Percentiles rank a stretch among this genome's conserved stretches.
Evolutionary conservation across 164 flowering plant genomes (phyloP).

Genomic region (Magnolia changhungtana): DNA sequence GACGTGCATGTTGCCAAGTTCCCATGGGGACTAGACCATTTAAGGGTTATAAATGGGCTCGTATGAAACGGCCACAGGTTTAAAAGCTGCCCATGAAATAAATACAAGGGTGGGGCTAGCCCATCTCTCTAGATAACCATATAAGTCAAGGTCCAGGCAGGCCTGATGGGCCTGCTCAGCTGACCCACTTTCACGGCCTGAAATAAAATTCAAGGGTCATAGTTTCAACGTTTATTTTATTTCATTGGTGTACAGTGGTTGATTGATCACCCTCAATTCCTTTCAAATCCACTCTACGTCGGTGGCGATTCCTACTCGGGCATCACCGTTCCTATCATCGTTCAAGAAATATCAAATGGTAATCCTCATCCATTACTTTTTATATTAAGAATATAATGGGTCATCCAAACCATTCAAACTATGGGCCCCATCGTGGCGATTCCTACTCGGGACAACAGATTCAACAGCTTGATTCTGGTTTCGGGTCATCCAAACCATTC

Average conservation of each 20-base stretch:
- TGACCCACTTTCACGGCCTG: background rate
- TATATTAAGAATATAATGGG: background rate
- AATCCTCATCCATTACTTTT: background rate
- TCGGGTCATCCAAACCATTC: background rate
- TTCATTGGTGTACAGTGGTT: conserved; percentile 25
- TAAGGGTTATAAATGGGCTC: too few species aligned
- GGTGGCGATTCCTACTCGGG: conserved; percentile 40
- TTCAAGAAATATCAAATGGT: conserved; percentile 24
- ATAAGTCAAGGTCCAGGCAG: too few species aligned
- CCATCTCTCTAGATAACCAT: too few species aligned
- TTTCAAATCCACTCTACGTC: conserved; percentile 27
- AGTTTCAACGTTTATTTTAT: background rate
- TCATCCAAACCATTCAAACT: background rate
- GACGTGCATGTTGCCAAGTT: too few species aligned
- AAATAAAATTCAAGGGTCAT: background rate
- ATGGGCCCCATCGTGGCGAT: background rate
- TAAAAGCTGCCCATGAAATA: too few species aligned
- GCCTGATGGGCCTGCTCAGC: background rate
- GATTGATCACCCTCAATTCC: conserved; percentile 18
- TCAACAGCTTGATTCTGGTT: background rate
- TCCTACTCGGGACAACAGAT: background rate
- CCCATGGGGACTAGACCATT: too few species aligned
- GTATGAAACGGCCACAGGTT: too few species aligned
- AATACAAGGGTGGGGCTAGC: too few species aligned
- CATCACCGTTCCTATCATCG: conserved; percentile 20